Evolutionary conservation across 805 yeast genomes (phyloP).

Genomic region (Tetrapisispora fleetii): DNA sequence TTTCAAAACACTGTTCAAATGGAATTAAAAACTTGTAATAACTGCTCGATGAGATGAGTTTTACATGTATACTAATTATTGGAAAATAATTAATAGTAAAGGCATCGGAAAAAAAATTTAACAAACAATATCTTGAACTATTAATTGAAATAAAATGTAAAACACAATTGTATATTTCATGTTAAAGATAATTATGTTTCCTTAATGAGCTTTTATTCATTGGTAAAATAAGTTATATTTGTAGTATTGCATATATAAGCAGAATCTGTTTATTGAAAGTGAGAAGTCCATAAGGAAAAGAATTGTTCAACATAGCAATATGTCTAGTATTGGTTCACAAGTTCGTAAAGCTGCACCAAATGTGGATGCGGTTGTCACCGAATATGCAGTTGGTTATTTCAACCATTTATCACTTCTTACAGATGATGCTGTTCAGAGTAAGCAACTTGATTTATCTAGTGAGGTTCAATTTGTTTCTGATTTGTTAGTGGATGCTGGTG

Average conservation of each 20-base stretch:
- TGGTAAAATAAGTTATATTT: too few species aligned
- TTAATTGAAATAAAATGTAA: not conserved
- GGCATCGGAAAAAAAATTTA: not conserved
- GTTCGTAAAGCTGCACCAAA: conserved; percentile 81
- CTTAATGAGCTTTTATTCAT: too few species aligned
- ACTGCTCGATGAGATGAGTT: not conserved
- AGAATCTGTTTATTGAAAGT: too few species aligned
- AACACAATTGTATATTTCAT: not conserved
- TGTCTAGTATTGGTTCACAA: conserved; percentile 40
- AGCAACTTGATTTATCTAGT: conserved; percentile 50
- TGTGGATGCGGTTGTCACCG: conserved; percentile 75
- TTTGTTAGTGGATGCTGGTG: conserved; percentile 77
- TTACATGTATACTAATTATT: too few species aligned
- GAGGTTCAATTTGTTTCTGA: conserved; percentile 63
- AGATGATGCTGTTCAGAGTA: conserved; percentile 72
- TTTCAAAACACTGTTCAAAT: too few species aligned
- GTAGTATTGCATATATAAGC: too few species aligned
- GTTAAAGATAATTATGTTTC: too few species aligned
- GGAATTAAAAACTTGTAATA: too few species aligned
- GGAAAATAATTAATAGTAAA: too few species aligned
- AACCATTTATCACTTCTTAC: conserved; percentile 71
- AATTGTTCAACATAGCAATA: conserved; percentile 3
- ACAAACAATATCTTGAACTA: not conserved
- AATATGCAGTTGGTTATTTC: conserved; percentile 87
- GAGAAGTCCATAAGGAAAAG: too few species aligned